Conservation (phyloP, 805 yeast genomes). For the Sungouiozyma intestinalis region DNA sequence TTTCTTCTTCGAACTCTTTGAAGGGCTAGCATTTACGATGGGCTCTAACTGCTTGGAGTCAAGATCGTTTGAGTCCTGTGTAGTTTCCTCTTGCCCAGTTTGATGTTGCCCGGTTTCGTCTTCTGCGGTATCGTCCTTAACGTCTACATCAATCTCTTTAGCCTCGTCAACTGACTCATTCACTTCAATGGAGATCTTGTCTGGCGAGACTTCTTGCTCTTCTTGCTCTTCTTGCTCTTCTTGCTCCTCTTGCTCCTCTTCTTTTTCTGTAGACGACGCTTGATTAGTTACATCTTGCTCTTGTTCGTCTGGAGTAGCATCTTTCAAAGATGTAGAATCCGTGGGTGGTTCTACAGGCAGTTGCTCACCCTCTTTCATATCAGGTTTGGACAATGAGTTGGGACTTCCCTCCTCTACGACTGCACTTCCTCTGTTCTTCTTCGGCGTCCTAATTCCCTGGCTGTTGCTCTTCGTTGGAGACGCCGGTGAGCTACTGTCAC, state of each 20-base stretch:
- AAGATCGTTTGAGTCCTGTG: no score
- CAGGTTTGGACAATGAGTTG: background rate
- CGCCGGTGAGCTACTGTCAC: background rate
- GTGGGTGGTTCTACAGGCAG: background rate
- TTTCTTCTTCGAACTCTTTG: conserved; percentile 19
- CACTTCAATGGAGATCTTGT: background rate
- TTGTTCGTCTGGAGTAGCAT: conserved; percentile 3
- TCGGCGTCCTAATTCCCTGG: background rate
- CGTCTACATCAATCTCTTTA: conserved; percentile 2
- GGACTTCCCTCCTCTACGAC: background rate
- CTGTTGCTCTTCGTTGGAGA: conserved; percentile 1
- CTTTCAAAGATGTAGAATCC: conserved; percentile 1
- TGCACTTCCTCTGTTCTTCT: conserved; percentile 4
- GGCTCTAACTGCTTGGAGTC: background rate
- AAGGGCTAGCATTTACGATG: conserved; percentile 1
- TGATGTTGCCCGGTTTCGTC: conserved; percentile 3
- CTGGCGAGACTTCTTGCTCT: background rate
- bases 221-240: conserved; percentile 4
- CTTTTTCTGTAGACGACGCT: conserved; percentile 5
- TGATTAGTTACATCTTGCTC: conserved; percentile 1
- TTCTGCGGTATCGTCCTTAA: conserved; percentile 5
- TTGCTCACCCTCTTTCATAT: background rate
- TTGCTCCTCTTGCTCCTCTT: conserved; percentile 3
- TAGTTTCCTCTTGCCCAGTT: conserved; percentile 2
- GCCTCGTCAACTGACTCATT: conserved; percentile 1